These are phyloP conservation scores for Vachellia collinsii DNA, from an alignment of 306 rosid species.

Conservation along the genomic window DNA sequence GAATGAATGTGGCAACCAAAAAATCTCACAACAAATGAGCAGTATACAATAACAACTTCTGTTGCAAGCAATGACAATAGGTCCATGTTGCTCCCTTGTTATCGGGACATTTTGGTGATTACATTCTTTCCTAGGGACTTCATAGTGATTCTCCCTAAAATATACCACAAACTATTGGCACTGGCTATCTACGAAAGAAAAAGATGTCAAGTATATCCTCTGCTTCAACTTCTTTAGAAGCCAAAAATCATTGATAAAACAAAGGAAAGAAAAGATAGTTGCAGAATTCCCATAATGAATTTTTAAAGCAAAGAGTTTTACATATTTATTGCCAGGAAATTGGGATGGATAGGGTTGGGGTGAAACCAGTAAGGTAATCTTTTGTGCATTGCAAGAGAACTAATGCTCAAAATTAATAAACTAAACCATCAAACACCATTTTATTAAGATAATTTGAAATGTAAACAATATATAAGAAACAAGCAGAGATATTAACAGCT, in stretches of 20 bases:
- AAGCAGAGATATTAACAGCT: constrained; percentile 9
- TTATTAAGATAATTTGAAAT: constrained; percentile 4
- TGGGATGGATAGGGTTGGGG: neutral
- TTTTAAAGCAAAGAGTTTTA: neutral
- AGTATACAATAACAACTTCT: too few relatives aligned
- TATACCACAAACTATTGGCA: neutral
- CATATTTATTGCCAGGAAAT: neutral
- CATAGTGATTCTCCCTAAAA: neutral
- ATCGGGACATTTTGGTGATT: too few relatives aligned
- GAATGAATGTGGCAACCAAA: too few relatives aligned
- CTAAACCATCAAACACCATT: constrained; percentile 3
- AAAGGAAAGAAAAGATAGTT: neutral
- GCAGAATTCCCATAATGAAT: neutral
- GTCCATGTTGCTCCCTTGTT: too few relatives aligned
- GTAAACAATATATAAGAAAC: neutral
- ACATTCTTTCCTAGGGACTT: too few relatives aligned
- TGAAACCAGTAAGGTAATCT: neutral
- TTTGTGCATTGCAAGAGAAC: neutral
- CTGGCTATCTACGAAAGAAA: neutral
- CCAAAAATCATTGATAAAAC: constrained; percentile 21
- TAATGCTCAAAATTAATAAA: neutral
- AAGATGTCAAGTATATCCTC: constrained; percentile 13
- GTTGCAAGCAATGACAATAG: too few relatives aligned
- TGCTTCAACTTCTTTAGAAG: neutral
- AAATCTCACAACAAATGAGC: too few relatives aligned